Conservation (phyloP, 805 yeast species). For the Cyberlindnera galapagoensis region DNA sequence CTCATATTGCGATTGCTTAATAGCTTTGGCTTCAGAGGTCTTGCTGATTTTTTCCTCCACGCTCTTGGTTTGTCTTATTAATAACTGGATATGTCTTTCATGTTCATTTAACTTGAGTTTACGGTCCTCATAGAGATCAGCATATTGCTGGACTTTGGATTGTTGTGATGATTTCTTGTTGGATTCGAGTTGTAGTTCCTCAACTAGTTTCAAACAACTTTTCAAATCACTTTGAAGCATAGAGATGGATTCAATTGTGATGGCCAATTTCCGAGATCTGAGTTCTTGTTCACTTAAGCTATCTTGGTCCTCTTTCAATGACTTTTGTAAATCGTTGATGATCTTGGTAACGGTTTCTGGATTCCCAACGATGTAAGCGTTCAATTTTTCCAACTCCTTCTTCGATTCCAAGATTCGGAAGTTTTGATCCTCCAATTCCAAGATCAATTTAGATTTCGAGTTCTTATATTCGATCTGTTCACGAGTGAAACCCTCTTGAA, state of each 20-base stretch:
- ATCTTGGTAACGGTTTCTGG: constrained; percentile 47
- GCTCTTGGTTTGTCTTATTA: constrained; percentile 33
- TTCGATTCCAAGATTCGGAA: constrained; percentile 50
- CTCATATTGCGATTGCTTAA: constrained; percentile 29
- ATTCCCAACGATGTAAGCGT: constrained; percentile 54
- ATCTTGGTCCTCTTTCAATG: constrained; percentile 35
- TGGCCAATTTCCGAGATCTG: constrained; percentile 42
- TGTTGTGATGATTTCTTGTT: constrained; percentile 12
- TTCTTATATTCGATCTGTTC: constrained; percentile 61
- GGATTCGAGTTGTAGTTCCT: constrained; percentile 17
- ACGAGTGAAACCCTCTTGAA: constrained; percentile 53
- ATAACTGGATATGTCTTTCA: constrained; percentile 32
- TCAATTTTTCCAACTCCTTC: constrained; percentile 52
- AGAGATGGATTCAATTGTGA: constrained; percentile 53
- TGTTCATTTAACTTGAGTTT: constrained; percentile 23
- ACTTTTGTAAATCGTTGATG: constrained; percentile 44
- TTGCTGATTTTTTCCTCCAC: constrained; percentile 35
- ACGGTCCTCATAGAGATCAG: constrained; percentile 15
- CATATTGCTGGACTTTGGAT: constrained; percentile 12
- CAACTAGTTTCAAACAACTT: constrained; percentile 16
- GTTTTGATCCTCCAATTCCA: constrained; percentile 54
- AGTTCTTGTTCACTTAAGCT: constrained; percentile 36
- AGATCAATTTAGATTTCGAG: constrained; percentile 52
- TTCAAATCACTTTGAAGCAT: constrained; percentile 21
- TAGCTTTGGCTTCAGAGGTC: constrained; percentile 30